Evolutionary conservation across 495 filamentous ascomycete genomes (phyloP), one percentile per base, ranked within the genome.

Genomic region (Aspergillus cavernicola): DNA sequence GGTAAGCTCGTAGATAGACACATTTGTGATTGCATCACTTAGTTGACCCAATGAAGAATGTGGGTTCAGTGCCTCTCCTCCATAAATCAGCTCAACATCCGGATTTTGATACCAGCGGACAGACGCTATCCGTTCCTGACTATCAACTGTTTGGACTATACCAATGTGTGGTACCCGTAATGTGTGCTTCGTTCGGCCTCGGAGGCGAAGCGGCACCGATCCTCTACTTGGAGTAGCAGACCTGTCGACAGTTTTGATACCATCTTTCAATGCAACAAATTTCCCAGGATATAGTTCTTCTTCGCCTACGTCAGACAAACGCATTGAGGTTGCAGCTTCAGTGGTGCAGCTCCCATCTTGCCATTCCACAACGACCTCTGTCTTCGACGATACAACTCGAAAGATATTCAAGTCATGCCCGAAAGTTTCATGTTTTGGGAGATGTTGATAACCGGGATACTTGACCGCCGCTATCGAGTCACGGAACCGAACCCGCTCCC

Each of bases 201-300:
- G 23, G 24, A 1, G 7, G 29, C n/a, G 4, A n/a, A 7, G 12
- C 11, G 44, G 19, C 6, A n/a, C 7, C 11, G 20, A 4, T 6
- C 8, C 35, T 36, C 18, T 24, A 31, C 6, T 32, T 53, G 23
- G n/a, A n/a, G n/a, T 28, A 32, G 11, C 22, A 31, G 37, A 31
- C 18, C 52, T 54, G 1, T 40, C 48, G 13, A 50, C 24, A n/a
- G 42, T 49, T 12, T 61, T 45, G 43, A 66, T 52, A n/a, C 68
- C 56, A 31, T 77, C 73, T 49, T 76, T 72, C 6, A 77, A 66
- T 36, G 67, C 67, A 29, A 82, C 77, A 40, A 83, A 66, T 48
- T 84, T 75, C n/a, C 82, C 83, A 6, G 83, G 82, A 74, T 76
- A 82, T 9, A 79, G 70, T 38, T 81, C 77, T 41, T 81, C 78